Conservation (phyloP, 192 early-diverging fungal species). For the Coemansia reversa region DNA sequence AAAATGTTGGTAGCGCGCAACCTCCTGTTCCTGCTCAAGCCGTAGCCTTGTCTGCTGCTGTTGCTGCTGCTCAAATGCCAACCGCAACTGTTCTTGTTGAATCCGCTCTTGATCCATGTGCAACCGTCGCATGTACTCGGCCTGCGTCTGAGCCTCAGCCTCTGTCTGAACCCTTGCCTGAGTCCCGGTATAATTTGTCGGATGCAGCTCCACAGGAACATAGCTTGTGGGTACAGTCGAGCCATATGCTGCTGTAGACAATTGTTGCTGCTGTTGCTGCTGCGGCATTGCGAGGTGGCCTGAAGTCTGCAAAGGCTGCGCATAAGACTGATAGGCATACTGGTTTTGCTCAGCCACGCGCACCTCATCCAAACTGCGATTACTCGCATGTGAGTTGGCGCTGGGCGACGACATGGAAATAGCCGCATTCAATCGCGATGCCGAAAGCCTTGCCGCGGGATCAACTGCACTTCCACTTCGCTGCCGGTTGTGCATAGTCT, state of each 20-base stretch:
- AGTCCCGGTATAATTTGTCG: conserved; percentile 7
- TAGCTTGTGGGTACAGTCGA: conserved; percentile 8
- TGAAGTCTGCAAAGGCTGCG: conserved; percentile 3
- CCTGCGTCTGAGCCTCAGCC: conserved; percentile 21
- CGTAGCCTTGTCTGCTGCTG: conserved; percentile 36
- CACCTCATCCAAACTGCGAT: conserved; percentile 34
- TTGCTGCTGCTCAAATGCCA: conserved; percentile 35
- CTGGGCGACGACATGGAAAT: conserved; percentile 31
- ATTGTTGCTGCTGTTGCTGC: conserved; percentile 9
- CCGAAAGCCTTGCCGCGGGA: conserved; percentile 32
- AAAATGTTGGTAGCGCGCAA: conserved; percentile 38
- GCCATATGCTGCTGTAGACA: conserved; percentile 4
- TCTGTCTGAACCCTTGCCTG: conserved; percentile 14
- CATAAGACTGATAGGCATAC: background rate
- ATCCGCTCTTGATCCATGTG: conserved; percentile 24
- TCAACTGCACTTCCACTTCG: conserved; percentile 45
- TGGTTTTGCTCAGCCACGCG: conserved; percentile 6
- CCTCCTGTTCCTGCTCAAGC: conserved; percentile 40
- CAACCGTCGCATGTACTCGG: conserved; percentile 32
- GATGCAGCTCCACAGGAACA: conserved; percentile 9
- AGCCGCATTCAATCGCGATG: conserved; percentile 26
- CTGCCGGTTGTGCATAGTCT: conserved; percentile 52
- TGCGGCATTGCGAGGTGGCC: conserved; percentile 3
- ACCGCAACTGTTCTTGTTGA: conserved; percentile 33
- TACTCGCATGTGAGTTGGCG: conserved; percentile 24